Base-by-base conservation (phyloP, 352 stramenopile species). In the Halophytophthora polymorphica region DNA sequence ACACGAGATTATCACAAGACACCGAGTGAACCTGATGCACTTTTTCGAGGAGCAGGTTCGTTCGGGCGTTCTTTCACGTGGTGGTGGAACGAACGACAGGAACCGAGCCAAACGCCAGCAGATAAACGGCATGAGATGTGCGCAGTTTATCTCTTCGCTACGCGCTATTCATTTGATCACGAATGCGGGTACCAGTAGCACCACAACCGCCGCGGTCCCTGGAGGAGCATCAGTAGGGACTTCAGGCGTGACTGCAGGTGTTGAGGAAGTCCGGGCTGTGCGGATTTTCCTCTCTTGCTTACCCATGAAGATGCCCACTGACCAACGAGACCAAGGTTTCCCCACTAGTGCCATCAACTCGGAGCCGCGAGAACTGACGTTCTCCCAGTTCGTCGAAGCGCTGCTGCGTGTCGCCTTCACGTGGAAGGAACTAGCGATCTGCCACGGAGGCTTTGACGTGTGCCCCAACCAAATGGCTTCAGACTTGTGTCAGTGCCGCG, bases 211-310 rank as follows among this genome's bases (percentile, higher is more conserved):
- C 11, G 10, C 31, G 18, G 31, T 33, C 10, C n/a, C n/a, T n/a
- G 47, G 28, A n/a, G 58, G 58, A 14, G 37, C 22, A 45, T 40
- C 18, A 3, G 39, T n/a, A n/a, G n/a, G n/a, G n/a, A n/a, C n/a
- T n/a, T n/a, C 2, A 6, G 21, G 22, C 43, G 50, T 34, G 2
- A 45, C 63, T 10, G 29, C 38, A 35, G 53, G 49, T 8, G 51
- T 87, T 21, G 74, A 86, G 14, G 73, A 86, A 55, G 64, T 62
- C 21, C 68, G 71, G 11, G 71, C 72, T 6, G 66, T 84, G 43
- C 69, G 71, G 0, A 68, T 83, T 28, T 90, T 88, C 46, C 70
- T 85, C 11, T 77, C 71, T 21, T 88, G 76, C 42, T 58, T 89
- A 14, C 58, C 56, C 14, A 53, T 87, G 52, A 37, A 40, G 50